Conservation (phyloP, 2,329 filamentous ascomycete genomes). For the Knoxdaviesia capensis region DNA sequence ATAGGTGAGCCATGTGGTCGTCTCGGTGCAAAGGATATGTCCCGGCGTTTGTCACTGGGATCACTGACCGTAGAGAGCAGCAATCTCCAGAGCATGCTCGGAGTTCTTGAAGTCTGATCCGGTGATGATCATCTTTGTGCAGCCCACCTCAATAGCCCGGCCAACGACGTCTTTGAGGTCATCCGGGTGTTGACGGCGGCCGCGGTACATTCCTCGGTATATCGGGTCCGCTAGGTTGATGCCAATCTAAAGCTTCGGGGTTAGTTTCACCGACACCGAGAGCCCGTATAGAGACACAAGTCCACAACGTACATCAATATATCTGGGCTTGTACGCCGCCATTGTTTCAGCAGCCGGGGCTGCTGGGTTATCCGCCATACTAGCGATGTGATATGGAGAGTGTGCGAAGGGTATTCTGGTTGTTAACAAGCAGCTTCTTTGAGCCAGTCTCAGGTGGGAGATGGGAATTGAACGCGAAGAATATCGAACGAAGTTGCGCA, state of each 20-base stretch:
- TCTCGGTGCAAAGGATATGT: not conserved
- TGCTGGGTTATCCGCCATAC: too few species aligned
- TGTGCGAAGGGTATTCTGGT: too few species aligned
- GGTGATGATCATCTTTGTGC: slow-evolving; percentile 78
- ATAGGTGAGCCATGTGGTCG: not conserved
- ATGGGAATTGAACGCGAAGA: too few species aligned
- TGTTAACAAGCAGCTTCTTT: too few species aligned
- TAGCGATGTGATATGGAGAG: too few species aligned
- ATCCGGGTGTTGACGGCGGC: slow-evolving; percentile 51
- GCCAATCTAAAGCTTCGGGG: slow-evolving; percentile 38
- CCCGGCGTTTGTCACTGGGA: not conserved
- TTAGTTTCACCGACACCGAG: not conserved
- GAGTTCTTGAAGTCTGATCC: slow-evolving; percentile 74
- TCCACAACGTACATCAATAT: slow-evolving; percentile 34
- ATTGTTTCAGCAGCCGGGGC: too few species aligned
- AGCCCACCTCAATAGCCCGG: slow-evolving; percentile 59
- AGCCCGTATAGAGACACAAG: not conserved
- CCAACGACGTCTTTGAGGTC: slow-evolving; percentile 62
- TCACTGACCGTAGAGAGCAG: slow-evolving; percentile 46
- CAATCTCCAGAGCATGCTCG: slow-evolving; percentile 50
- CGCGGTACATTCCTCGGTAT: slow-evolving; percentile 69
- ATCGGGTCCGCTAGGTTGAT: slow-evolving; percentile 93
- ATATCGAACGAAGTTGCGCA: too few species aligned
- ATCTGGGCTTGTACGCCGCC: slow-evolving; percentile 20
- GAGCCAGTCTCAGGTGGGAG: too few species aligned